phyloP scores from a whole-genome alignment of 2,329 filamentous ascomycete genomes.

The Diplodia scrobiculata region DNA sequence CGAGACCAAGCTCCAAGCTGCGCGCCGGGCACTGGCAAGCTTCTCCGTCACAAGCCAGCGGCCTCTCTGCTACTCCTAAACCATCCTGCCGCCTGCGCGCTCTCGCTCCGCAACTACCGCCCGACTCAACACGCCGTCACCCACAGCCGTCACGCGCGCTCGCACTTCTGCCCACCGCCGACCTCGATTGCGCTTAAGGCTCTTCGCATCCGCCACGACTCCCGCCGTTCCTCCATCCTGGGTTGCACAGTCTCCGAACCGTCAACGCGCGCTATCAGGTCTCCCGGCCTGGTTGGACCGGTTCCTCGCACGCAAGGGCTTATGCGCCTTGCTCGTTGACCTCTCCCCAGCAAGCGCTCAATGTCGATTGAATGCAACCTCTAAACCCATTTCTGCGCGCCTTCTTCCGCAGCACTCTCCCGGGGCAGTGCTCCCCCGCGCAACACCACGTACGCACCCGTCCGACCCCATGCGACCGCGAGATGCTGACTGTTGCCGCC shows the following conservation, averaged over 20 bases:
- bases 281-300: slow-evolving; percentile 27
- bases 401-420: slow-evolving; percentile 96
- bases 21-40: slow-evolving; percentile 22
- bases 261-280: slow-evolving; percentile 6
- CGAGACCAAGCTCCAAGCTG: slow-evolving; percentile 26
- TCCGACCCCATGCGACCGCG: slow-evolving; percentile 29
- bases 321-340: slow-evolving; percentile 26
- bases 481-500: slow-evolving; percentile 14
- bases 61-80: slow-evolving; percentile 17
- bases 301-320: slow-evolving; percentile 26
- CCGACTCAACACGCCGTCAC: not conserved
- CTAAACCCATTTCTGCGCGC: slow-evolving; percentile 97
- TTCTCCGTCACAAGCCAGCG: slow-evolving; percentile 26
- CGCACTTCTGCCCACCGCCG: slow-evolving; percentile 4
- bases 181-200: slow-evolving; percentile 9
- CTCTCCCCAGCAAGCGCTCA: slow-evolving; percentile 25
- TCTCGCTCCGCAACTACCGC: not conserved
- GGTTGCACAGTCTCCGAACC: slow-evolving; percentile 8
- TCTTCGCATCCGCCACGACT: slow-evolving; percentile 3
- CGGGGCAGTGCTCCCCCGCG: slow-evolving; percentile 84
- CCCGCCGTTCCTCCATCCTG: slow-evolving; percentile 14
- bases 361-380: slow-evolving; percentile 81
- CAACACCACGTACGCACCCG: slow-evolving; percentile 71
- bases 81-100: slow-evolving; percentile 16
- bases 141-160: not conserved